phyloP scores from a whole-genome alignment of 2,329 filamentous ascomycete species.

The Fusarium brachygibbosum region DNA sequence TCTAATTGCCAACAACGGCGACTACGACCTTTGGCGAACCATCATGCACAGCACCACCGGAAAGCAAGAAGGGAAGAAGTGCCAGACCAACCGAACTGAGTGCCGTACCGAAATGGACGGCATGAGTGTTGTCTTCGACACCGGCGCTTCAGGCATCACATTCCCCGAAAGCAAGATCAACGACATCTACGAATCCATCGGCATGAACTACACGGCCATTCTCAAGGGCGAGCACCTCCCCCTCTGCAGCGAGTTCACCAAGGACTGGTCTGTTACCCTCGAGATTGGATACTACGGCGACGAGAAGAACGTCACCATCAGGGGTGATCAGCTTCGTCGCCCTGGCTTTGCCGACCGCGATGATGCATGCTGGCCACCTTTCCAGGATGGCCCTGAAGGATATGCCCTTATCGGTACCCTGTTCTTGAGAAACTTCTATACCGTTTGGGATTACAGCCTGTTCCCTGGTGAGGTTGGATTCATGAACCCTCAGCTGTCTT shows the following conservation, averaged over 20 bases:
- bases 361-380: conserved; percentile 55
- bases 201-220: conserved; percentile 54
- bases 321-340: conserved; percentile 50
- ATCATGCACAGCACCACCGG: conserved; percentile 1
- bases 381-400: conserved; percentile 44
- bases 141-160: conserved; percentile 48
- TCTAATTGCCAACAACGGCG: neutral
- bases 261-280: conserved; percentile 53
- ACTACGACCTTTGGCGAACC: conserved; percentile 53
- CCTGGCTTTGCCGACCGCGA: conserved; percentile 53
- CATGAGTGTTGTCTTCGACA: conserved; percentile 51
- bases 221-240: conserved; percentile 48
- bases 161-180: conserved; percentile 47
- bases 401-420: conserved; percentile 51
- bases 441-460: conserved; percentile 52
- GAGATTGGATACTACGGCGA: conserved; percentile 44
- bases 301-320: conserved; percentile 49
- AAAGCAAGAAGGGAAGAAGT: neutral
- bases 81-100: conserved; percentile 37
- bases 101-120: conserved; percentile 2
- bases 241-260: conserved; percentile 55
- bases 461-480: conserved; percentile 1
- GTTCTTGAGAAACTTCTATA: conserved; percentile 53
- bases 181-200: conserved; percentile 52
- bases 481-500: conserved; percentile 37